Base-by-base conservation (phyloP, 257 asterid species). In the Perilla frutescens region DNA sequence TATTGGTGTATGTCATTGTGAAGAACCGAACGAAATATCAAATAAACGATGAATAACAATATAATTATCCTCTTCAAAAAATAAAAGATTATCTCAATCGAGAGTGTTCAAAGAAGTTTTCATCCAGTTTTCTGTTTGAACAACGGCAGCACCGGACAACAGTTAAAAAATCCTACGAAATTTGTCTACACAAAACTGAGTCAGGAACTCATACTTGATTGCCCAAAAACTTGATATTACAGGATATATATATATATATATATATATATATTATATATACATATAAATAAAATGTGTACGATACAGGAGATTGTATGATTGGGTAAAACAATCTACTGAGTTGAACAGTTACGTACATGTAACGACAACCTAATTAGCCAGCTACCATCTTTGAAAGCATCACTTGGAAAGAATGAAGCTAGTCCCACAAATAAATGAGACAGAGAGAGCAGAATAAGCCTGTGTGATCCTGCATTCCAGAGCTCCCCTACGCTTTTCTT, bases 301-400 rank as follows among this genome's bases (percentile, higher is more conserved):
- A 68, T 62, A 73, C 81, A 80, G 59, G 57, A 61, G 73, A 77
- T 66, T 44, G 65, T 79, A 73, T 66, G 66, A 68, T 34, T 62
- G 66, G 51, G 32, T 14, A 58, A 49, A 79, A 34, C 83, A 68
- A 72, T 67, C 79, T 53, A 71, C 67, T 48, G 68, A 20, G 26
- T 20, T 11, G 10, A 76, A 40, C 76, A 10, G 57, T 70, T 32
- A 71, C 66, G 57, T 49, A 61, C 36, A 57, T 20, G 26, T 20
- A 20, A 20, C 26, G 36, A 56, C 44, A 62, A 71, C 62, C 87
- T 59, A 74, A 70, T 64, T 63, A 68, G 67, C 40, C 60, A 39
- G 59, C 84, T 82, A 73, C 53, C 58, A 62, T 55, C 74, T 56
- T 60, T 47, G 45, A 26, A 67, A 66, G 66, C 79, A 69, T 69